A percentile compares a stretch with the other conserved stretches of the same genome.
Evolutionary conservation across 1,139 yeast genomes (phyloP).

Genomic region (Eremothecium cymbalariae): DNA sequence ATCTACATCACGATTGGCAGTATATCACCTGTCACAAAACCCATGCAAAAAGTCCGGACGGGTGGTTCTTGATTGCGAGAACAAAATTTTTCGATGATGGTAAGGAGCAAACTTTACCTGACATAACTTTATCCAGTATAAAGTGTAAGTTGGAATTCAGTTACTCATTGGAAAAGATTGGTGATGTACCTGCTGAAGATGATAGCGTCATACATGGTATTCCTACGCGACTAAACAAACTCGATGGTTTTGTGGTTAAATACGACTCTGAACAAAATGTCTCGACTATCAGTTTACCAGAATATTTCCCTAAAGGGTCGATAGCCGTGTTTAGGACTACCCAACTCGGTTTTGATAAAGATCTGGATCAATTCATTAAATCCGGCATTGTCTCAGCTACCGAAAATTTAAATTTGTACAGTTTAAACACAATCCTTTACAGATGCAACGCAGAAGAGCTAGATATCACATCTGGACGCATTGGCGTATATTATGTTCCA

Average conservation of each 20-base stretch:
- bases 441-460: constrained; percentile 82
- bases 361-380: constrained; percentile 56
- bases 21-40: constrained; percentile 84
- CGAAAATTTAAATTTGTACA: constrained; percentile 48
- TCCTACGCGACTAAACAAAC: constrained; percentile 51
- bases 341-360: constrained; percentile 47
- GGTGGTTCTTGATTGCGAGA: constrained; percentile 84
- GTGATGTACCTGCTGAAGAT: constrained; percentile 41
- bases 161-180: constrained; percentile 46
- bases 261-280: constrained; percentile 36
- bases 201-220: constrained; percentile 43
- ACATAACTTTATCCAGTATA: constrained; percentile 60
- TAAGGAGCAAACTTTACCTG: constrained; percentile 47
- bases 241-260: constrained; percentile 45
- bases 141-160: constrained; percentile 54
- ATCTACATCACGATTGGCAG: constrained; percentile 89
- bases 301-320: constrained; percentile 76
- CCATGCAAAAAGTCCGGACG: constrained; percentile 76
- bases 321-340: constrained; percentile 75
- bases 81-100: constrained; percentile 53
- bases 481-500: constrained; percentile 71
- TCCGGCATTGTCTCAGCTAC: constrained; percentile 74
- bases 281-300: constrained; percentile 49
- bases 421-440: constrained; percentile 68
- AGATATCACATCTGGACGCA: constrained; percentile 63